Conservation (phyloP, 129 eudicot genomes). For the Oenanthe sinensis region DNA sequence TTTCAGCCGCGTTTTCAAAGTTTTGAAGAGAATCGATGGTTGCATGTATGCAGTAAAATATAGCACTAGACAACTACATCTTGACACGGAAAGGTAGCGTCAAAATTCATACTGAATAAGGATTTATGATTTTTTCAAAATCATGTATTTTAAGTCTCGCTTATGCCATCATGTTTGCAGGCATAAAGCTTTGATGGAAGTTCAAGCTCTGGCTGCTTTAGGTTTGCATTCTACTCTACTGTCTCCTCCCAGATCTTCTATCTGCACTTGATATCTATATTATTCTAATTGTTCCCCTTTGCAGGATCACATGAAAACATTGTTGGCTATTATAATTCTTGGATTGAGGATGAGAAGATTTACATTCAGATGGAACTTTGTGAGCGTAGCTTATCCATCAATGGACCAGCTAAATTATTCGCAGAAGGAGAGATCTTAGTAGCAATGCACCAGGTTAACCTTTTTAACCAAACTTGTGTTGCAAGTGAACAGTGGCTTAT, state of each 20-base stretch:
- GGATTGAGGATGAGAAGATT: conserved; percentile 84
- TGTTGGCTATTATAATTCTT: conserved; percentile 75
- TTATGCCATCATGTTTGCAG: conserved; percentile 26
- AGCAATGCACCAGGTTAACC: conserved; percentile 64
- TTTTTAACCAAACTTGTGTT: not conserved
- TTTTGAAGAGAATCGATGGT: conserved; percentile 80
- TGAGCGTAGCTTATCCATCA: conserved; percentile 62
- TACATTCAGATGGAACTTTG: conserved; percentile 96
- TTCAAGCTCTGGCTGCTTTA: conserved; percentile 89
- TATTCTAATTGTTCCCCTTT: not conserved
- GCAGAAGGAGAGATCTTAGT: conserved; percentile 44
- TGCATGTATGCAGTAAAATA: conserved; percentile 88
- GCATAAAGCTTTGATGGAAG: conserved; percentile 96
- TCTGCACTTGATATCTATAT: not conserved
- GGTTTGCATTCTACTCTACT: conserved; percentile 33
- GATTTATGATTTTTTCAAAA: not conserved
- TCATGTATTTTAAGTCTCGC: not conserved
- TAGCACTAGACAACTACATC: conserved; percentile 49
- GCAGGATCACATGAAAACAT: conserved; percentile 81
- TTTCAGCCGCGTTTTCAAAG: conserved; percentile 80
- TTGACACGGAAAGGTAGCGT: conserved; percentile 61
- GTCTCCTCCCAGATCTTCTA: not conserved
- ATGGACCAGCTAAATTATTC: conserved; percentile 23
- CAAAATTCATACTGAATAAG: conserved; percentile 6
- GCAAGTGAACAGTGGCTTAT: not conserved